phyloP scores from a whole-genome alignment of 148 eudicot species.

The Selenicereus undatus region DNA sequence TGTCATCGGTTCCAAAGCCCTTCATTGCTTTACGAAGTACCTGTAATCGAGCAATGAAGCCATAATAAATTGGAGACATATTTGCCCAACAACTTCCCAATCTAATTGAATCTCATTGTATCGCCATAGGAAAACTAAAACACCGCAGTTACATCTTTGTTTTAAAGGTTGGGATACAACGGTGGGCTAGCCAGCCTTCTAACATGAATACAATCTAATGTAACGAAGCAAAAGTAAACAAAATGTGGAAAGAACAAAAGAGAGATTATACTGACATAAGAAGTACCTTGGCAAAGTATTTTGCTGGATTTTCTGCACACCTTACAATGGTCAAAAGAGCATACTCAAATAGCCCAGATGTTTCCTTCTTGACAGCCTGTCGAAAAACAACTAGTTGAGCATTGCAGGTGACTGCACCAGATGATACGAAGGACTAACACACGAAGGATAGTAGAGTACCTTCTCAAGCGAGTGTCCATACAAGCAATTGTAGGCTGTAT shows the following conservation, averaged over 20 bases:
- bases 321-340: conserved; percentile 43
- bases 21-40: conserved; percentile 75
- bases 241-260: neutral
- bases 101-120: neutral
- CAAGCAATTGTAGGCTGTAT: conserved; percentile 47
- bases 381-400: neutral
- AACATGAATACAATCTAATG: no score
- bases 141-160: no score
- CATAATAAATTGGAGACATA: neutral
- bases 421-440: neutral
- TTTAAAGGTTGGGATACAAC: no score
- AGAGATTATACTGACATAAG: neutral
- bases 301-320: conserved; percentile 50
- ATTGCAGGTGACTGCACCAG: neutral
- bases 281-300: conserved; percentile 50
- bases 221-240: neutral
- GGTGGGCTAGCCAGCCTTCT: no score
- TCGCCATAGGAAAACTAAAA: no score
- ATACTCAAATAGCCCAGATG: conserved; percentile 42
- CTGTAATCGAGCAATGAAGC: conserved; percentile 28
- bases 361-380: conserved; percentile 59
- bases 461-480: conserved; percentile 51
- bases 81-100: neutral
- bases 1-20: conserved; percentile 74
- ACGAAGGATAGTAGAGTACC: conserved; percentile 26